A percentile compares a stretch with the other conserved stretches of the same genome.
phyloP scores from a whole-genome alignment of 1,284 basidiomycete genomes.

The Coniophora puteana region DNA sequence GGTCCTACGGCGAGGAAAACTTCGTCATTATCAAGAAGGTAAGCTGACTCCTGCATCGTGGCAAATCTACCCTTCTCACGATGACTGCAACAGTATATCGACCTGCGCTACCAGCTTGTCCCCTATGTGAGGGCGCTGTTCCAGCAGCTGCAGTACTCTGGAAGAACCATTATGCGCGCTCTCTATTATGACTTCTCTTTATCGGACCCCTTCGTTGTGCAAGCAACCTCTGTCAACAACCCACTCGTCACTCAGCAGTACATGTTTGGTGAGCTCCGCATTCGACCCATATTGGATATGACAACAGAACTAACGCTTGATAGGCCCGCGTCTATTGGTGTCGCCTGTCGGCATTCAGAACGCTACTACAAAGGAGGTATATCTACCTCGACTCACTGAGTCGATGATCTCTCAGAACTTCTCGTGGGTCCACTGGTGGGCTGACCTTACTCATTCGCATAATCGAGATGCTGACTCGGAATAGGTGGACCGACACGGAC shows the following conservation, averaged over 20 bases:
- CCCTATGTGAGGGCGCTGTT: slow-evolving; percentile 36
- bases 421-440: slow-evolving; percentile 36
- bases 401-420: slow-evolving; percentile 18
- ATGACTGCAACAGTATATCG: slow-evolving; percentile 29
- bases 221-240: slow-evolving; percentile 31
- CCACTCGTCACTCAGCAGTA: slow-evolving; percentile 33
- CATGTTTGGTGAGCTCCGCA: slow-evolving; percentile 30
- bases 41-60: neutral
- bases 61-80: neutral
- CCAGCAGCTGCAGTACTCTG: slow-evolving; percentile 30
- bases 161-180: slow-evolving; percentile 34
- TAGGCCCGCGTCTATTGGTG: slow-evolving; percentile 33
- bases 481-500: slow-evolving; percentile 34
- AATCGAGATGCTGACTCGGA: neutral
- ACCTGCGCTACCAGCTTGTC: slow-evolving; percentile 33
- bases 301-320: no score
- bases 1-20: slow-evolving; percentile 38
- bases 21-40: slow-evolving; percentile 36
- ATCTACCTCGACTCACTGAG: slow-evolving; percentile 29
- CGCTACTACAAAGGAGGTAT: slow-evolving; percentile 31
- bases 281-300: neutral
- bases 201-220: slow-evolving; percentile 28
- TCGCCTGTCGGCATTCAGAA: slow-evolving; percentile 32
- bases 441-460: slow-evolving; percentile 1
- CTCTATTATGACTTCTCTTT: slow-evolving; percentile 36